Evolutionary conservation across 768 basidiomycete species (phyloP), one percentile per base, ranked within the genome.

Genomic region (Lentinula edodes): DNA sequence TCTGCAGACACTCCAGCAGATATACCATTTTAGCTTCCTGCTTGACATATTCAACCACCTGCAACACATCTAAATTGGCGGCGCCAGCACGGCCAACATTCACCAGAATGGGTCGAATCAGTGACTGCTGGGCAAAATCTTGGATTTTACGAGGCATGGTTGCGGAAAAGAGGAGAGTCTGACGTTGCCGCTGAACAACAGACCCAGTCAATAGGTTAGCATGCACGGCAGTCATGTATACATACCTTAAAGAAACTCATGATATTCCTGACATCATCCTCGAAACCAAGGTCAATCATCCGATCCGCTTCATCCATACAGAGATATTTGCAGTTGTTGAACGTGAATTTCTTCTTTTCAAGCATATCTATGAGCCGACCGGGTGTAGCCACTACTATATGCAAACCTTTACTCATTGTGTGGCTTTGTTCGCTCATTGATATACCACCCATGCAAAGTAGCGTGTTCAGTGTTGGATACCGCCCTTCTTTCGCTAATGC

Each of bases 11-110:
- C 73, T 99, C 97, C 52, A 99, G 79, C 15, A 98, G 82, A 73
- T 98, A 99, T 1, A 99, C 95, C 97, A 98, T 98, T 75, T 99
- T 99, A 0, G 97, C 97, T 75, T 98, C 97, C 71, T 97, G 95
- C 75, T 99, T 99, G 67, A 99, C 97, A 67, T 97, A 98, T 76
- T 99, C 97, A 20, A 98, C 93, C 35, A 98, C 91, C 70, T 95
- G 94, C 34, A 98, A 80, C 2, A 99, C 94, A 70, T 98, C 96
- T 72, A 99, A 75, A 73, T 95, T 96, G 45, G 97, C 97, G 20
- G 97, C 97, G 69, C 97, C 97, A 6, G 97, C 96, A 69, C 97
- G 90, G 23, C 97, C 96, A 48, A 98, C 95, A 71, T 99, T 99
- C 66, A 99, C 95, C 35, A 98, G 80, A 13, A 99, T 83, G 1